These are phyloP conservation scores for Saccharomycopsis babjevae DNA, from an alignment of 805 yeast genomes.

Conservation along the genomic window DNA sequence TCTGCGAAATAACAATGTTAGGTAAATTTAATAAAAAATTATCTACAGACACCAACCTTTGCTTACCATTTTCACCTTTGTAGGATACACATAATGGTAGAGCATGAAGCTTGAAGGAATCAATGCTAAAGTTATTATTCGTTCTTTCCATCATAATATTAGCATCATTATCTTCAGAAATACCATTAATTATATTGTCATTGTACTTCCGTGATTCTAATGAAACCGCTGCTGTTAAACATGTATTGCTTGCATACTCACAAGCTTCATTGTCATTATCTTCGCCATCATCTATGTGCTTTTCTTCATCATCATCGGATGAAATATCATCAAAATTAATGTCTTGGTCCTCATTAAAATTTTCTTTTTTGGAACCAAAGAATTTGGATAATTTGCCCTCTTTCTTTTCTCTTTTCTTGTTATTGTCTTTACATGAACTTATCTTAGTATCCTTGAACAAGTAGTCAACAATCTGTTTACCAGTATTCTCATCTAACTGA, in stretches of 20 bases:
- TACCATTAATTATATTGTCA: not conserved
- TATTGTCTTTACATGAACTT: slow-evolving; percentile 5
- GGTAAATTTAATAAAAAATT: slow-evolving; percentile 64
- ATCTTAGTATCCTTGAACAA: slow-evolving; percentile 49
- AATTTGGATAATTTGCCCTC: slow-evolving; percentile 5
- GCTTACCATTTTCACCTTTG: slow-evolving; percentile 54
- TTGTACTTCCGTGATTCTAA: not conserved
- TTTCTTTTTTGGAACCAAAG: slow-evolving; percentile 15
- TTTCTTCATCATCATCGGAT: slow-evolving; percentile 17
- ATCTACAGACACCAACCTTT: slow-evolving; percentile 66
- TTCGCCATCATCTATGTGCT: not conserved
- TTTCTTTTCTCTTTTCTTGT: not conserved
- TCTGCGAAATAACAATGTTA: slow-evolving; percentile 42
- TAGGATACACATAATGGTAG: slow-evolving; percentile 59
- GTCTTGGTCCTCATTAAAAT: slow-evolving; percentile 15
- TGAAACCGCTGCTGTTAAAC: not conserved
- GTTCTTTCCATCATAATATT: slow-evolving; percentile 70
- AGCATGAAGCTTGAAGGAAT: slow-evolving; percentile 41
- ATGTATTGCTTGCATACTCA: too few relatives aligned
- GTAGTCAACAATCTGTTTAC: slow-evolving; percentile 52
- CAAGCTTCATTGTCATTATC: not conserved
- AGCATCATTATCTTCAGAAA: slow-evolving; percentile 27
- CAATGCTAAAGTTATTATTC: slow-evolving; percentile 58
- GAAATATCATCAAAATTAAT: not conserved
- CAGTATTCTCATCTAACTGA: slow-evolving; percentile 63